Conservation (phyloP, 306 rosid genomes). For the cucumber (Cucumis sativus) region Cucumber_9930_V3 NC_026656.2:19702501-19703000, state of each 20-base stretch:
- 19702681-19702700: constrained; percentile 23
- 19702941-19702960: constrained; percentile 12
- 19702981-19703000: constrained; percentile 33
- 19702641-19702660: constrained; percentile 22
- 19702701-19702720: constrained; percentile 40
- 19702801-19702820: constrained; percentile 34
- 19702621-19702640: background rate
- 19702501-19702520: too few species aligned
- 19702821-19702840: constrained; percentile 22
- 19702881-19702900: background rate
- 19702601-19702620: background rate
- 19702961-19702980: constrained; percentile 17
- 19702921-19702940: background rate
- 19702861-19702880: too few species aligned
- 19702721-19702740: constrained; percentile 9
- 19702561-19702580: background rate
- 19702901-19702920: constrained; percentile 11
- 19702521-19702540: too few species aligned
- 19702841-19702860: too few species aligned
- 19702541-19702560: background rate
- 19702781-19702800: background rate
- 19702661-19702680: background rate
- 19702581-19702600: too few species aligned
- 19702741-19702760: background rate
- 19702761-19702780: too few species aligned